Conservation (phyloP, 805 yeast species). For the Teunomyces pallodes region DNA sequence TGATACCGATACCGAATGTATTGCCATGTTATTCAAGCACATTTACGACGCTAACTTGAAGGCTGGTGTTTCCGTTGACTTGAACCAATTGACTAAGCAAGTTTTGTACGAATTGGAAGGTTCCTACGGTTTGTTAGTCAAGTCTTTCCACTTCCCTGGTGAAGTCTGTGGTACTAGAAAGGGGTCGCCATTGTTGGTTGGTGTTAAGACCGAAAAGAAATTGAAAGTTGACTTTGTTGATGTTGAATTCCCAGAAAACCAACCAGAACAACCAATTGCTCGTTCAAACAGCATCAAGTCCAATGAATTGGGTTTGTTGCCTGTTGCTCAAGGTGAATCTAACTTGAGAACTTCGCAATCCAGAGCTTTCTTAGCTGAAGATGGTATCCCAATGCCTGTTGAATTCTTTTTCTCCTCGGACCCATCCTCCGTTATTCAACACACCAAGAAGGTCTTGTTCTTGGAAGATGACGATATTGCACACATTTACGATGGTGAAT, state of each 20-base stretch:
- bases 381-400: slow-evolving; percentile 87
- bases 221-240: slow-evolving; percentile 97
- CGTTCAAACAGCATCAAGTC: slow-evolving; percentile 12
- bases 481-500: slow-evolving; percentile 95
- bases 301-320: slow-evolving; percentile 39
- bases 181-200: slow-evolving; percentile 95
- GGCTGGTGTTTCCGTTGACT: slow-evolving; percentile 79
- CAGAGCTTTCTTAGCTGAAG: slow-evolving; percentile 94
- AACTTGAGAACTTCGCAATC: slow-evolving; percentile 85
- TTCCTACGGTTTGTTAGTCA: slow-evolving; percentile 93
- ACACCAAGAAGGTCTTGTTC: slow-evolving; percentile 94
- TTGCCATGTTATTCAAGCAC: slow-evolving; percentile 92
- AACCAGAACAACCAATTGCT: slow-evolving; percentile 14
- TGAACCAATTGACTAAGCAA: slow-evolving; percentile 88
- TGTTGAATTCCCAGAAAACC: slow-evolving; percentile 86
- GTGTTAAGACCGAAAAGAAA: slow-evolving; percentile 94
- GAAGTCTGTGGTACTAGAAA: slow-evolving; percentile 96
- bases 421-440: slow-evolving; percentile 94
- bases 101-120: slow-evolving; percentile 94
- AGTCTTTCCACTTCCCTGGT: slow-evolving; percentile 88
- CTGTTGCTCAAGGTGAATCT: slow-evolving; percentile 54
- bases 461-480: slow-evolving; percentile 98
- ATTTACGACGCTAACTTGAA: slow-evolving; percentile 72
- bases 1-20: slow-evolving; percentile 97
- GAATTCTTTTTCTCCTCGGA: slow-evolving; percentile 96